Evolutionary conservation across 768 basidiomycete genomes (phyloP).

Genomic region (Russula sp.): DNA sequence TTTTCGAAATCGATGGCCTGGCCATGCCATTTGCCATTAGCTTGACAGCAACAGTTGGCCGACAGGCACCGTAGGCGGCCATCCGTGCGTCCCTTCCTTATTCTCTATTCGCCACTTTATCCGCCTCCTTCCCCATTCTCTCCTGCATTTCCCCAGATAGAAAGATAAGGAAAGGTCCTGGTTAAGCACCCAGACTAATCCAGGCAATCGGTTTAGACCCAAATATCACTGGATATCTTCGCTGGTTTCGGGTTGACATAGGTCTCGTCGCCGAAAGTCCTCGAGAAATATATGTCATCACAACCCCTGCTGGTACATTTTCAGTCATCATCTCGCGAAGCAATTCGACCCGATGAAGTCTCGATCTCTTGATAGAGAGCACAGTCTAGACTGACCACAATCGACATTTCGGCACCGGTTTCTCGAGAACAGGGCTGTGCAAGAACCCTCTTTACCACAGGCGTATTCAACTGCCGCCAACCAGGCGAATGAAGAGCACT

Average conservation of each 20-base stretch:
- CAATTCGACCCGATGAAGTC: not conserved
- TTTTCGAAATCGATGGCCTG: too few species aligned
- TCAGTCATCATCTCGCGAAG: not conserved
- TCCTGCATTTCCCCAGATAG: not conserved
- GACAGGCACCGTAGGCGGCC: not conserved
- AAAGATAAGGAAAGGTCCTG: conserved; percentile 1
- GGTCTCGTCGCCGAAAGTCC: not conserved
- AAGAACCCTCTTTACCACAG: conserved; percentile 11
- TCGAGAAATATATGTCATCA: not conserved
- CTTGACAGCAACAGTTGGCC: not conserved
- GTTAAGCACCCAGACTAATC: not conserved
- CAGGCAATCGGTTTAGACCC: not conserved
- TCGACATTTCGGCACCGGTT: not conserved
- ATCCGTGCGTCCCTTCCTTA: not conserved
- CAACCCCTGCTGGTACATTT: not conserved
- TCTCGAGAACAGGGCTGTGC: not conserved
- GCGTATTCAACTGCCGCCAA: conserved; percentile 1
- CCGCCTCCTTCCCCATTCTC: not conserved
- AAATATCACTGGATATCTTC: not conserved
- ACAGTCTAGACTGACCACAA: not conserved
- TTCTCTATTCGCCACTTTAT: not conserved
- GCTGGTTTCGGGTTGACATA: not conserved
- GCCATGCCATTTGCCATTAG: not conserved
- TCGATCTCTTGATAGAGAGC: not conserved
- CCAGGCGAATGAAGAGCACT: not conserved